Conservation (phyloP, 345 rosid genomes). For the Raphanus sativus region DNA sequence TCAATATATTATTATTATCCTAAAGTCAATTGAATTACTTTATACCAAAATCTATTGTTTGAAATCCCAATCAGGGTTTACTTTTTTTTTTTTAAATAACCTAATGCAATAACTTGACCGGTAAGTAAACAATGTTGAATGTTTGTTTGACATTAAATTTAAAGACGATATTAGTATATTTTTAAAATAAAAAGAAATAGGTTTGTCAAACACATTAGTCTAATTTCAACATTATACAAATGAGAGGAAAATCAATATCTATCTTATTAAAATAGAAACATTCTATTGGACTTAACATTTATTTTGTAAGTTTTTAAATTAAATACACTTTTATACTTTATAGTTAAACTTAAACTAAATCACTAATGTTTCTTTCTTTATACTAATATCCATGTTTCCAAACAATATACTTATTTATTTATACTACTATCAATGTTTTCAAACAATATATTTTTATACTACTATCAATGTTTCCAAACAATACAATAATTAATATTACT, state of each 20-base stretch:
- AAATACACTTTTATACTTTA: too few relatives aligned
- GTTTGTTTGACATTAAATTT: slow-evolving; percentile 14
- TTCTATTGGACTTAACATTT: too few relatives aligned
- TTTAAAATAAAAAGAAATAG: neutral
- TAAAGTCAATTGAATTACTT: neutral
- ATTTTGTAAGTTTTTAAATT: too few relatives aligned
- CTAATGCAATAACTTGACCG: slow-evolving; percentile 32
- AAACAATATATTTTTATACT: too few relatives aligned
- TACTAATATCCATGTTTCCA: too few relatives aligned
- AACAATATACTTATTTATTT: too few relatives aligned
- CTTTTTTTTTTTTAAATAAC: slow-evolving; percentile 8
- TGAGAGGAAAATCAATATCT: neutral
- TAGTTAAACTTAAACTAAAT: too few relatives aligned
- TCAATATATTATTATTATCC: neutral
- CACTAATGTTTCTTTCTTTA: too few relatives aligned
- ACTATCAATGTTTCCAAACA: too few relatives aligned
- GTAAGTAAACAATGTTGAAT: slow-evolving; percentile 1
- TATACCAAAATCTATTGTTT: neutral
- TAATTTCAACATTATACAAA: neutral
- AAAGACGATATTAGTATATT: neutral
- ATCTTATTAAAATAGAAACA: too few relatives aligned
- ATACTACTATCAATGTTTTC: too few relatives aligned
- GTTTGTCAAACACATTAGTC: neutral
- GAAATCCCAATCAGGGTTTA: neutral
- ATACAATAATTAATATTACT: too few relatives aligned